Evolutionary conservation across 1,139 yeast genomes (phyloP).

Genomic region (Hyphopichia pseudoburtonii): DNA sequence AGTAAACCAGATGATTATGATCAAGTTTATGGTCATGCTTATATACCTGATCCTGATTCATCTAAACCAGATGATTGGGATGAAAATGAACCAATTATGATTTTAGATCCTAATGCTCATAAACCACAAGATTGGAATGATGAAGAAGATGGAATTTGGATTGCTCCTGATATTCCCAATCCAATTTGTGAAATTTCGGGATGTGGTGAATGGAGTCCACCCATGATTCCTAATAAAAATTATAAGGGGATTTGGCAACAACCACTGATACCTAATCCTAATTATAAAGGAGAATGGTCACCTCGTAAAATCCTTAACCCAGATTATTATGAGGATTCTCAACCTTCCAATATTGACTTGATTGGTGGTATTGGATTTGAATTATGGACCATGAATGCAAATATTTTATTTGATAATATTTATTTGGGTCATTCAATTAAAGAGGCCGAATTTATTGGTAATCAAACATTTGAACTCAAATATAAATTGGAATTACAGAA

Average conservation of each 20-base stretch:
- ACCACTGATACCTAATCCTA: conserved; percentile 69
- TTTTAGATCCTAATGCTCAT: conserved; percentile 63
- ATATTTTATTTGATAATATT: conserved; percentile 76
- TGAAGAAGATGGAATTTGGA: conserved; percentile 84
- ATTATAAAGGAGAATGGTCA: conserved; percentile 77
- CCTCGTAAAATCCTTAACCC: conserved; percentile 72
- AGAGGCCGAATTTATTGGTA: conserved; percentile 85
- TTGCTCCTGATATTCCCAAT: conserved; percentile 65
- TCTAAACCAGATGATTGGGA: conserved; percentile 78
- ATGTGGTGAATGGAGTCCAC: conserved; percentile 69
- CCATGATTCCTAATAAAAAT: conserved; percentile 62
- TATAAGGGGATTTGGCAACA: conserved; percentile 80
- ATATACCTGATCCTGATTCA: conserved; percentile 66
- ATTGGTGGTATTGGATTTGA: conserved; percentile 88
- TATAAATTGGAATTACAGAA: conserved; percentile 50
- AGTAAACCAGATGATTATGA: conserved; percentile 84
- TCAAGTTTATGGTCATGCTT: conserved; percentile 52
- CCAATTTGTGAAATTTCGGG: conserved; percentile 72
- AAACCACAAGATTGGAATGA: conserved; percentile 84
- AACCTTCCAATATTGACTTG: conserved; percentile 62
- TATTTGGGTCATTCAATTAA: conserved; percentile 78
- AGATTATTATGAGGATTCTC: conserved; percentile 55
- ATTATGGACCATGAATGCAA: conserved; percentile 81
- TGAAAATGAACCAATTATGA: conserved; percentile 55
- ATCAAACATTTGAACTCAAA: conserved; percentile 68